Evolutionary conservation across 2,329 filamentous ascomycete genomes (phyloP).

Genomic region (Beauveria australis): DNA sequence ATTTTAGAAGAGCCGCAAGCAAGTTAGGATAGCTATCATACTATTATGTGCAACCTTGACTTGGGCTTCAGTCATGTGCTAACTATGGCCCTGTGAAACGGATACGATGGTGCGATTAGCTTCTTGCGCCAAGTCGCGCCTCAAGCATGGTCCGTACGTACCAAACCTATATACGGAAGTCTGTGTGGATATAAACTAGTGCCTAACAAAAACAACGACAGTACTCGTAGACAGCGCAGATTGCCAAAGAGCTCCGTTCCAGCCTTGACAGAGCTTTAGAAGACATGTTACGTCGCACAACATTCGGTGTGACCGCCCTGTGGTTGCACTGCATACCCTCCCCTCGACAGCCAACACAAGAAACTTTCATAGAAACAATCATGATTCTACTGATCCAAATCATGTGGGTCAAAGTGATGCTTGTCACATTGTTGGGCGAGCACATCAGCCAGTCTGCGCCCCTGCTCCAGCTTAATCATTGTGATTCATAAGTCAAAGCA

Average conservation of each 20-base stretch:
- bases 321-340: background rate
- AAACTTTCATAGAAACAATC: too few relatives aligned
- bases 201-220: too few relatives aligned
- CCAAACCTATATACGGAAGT: background rate
- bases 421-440: background rate
- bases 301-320: background rate
- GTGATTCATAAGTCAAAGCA: too few relatives aligned
- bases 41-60: too few relatives aligned
- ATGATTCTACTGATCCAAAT: too few relatives aligned
- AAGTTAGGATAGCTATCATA: too few relatives aligned
- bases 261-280: background rate
- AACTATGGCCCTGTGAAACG: too few relatives aligned
- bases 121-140: background rate
- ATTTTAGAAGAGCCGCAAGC: too few relatives aligned
- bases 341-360: background rate
- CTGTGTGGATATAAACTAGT: background rate
- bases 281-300: background rate
- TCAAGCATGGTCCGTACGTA: background rate
- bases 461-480: background rate
- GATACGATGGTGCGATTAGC: too few relatives aligned
- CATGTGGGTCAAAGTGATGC: background rate
- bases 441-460: background rate
- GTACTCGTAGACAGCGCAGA: too few relatives aligned
- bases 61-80: too few relatives aligned
- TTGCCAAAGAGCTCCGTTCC: background rate